Base-by-base conservation (phyloP, 1,284 basidiomycete species). In the Melampsora americana region DNA sequence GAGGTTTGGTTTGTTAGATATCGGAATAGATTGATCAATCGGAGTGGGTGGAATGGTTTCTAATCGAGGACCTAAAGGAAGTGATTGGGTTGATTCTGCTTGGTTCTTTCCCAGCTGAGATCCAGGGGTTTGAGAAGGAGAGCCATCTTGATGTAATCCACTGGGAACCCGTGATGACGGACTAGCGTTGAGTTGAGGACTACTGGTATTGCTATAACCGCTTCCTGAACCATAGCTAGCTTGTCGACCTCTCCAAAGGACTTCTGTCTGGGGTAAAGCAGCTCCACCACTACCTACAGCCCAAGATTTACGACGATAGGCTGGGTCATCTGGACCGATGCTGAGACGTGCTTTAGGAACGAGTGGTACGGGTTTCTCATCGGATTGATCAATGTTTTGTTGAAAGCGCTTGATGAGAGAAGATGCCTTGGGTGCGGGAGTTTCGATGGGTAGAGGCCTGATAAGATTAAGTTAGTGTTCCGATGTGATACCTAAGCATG, bases 401-500 rank as follows among this genome's bases (percentile, higher is more conserved):
- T 74, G 72, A 44, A 74, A 74, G 9, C 56, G 42, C 30, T 67
- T 74, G 65, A 74, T 74, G 30, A 74, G 42, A 5, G 64, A 74
- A 11, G 72, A 74, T 23, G 72, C 72, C 56, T 74, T 74, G 20
- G 65, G 65, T 32, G 64, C 72, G 18, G 72, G 72, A 26, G 72
- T 74, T 61, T 74, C 72, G 50, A 74, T 74, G n/a, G 72, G 72
- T 26, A 74, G 23, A 26, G 72, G 72, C 72, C 72, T 74, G 53
- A 53, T 53, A 26, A 20, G 35, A 35, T 4, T 35, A 9, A 35
- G 35, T 35, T 9, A 35, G 35, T 35, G 35, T 35, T 9, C 5
- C 9, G 9, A 9, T 35, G 9, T 4, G 35, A 9, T n/a, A 35
- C 9, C 5, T 4, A 35, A 35, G 35, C 5, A 35, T 9, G 35